A percentile compares a stretch with the other conserved stretches of the same genome.
Evolutionary conservation across 2,329 filamentous ascomycete species (phyloP).

Genomic region (Stromatinia cepivora): DNA sequence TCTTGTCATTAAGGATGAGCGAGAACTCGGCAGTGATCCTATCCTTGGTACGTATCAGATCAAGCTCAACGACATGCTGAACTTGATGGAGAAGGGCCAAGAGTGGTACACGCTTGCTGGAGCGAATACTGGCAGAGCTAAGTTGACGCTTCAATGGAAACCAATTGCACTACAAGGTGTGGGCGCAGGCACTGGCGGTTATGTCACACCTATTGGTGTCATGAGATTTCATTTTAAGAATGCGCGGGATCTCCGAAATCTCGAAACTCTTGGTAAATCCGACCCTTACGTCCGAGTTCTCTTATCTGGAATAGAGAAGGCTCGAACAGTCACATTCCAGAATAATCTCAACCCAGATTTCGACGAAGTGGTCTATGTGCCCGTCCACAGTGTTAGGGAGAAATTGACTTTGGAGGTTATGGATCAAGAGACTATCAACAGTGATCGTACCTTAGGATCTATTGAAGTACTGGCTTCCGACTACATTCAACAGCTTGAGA

Average conservation of each 20-base stretch:
- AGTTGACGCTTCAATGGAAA: conserved; percentile 93
- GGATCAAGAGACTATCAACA: conserved; percentile 91
- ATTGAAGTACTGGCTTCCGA: conserved; percentile 76
- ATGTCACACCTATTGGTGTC: conserved; percentile 90
- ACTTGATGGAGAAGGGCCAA: conserved; percentile 86
- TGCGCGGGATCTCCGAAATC: conserved; percentile 80
- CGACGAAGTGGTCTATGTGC: conserved; percentile 94
- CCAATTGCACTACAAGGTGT: conserved; percentile 84
- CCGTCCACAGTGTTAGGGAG: conserved; percentile 81
- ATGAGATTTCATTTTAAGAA: conserved; percentile 90
- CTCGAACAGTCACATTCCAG: conserved; percentile 88
- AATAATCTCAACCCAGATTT: conserved; percentile 95
- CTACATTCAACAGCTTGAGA: conserved; percentile 74
- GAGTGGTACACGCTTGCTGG: conserved; percentile 93
- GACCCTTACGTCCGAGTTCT: conserved; percentile 91
- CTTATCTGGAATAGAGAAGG: conserved; percentile 87
- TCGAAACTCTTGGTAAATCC: conserved; percentile 94
- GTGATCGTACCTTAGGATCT: conserved; percentile 82
- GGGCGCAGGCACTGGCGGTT: conserved; percentile 76
- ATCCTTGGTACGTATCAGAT: conserved; percentile 92
- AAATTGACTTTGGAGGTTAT: conserved; percentile 89
- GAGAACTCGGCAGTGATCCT: conserved; percentile 79
- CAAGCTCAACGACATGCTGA: conserved; percentile 89
- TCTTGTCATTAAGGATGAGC: conserved; percentile 91
- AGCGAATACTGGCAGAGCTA: conserved; percentile 78